A percentile compares a stretch with the other conserved stretches of the same genome.
Conservation (phyloP, 768 basidiomycete species). For the Lactarius evosmus region DNA sequence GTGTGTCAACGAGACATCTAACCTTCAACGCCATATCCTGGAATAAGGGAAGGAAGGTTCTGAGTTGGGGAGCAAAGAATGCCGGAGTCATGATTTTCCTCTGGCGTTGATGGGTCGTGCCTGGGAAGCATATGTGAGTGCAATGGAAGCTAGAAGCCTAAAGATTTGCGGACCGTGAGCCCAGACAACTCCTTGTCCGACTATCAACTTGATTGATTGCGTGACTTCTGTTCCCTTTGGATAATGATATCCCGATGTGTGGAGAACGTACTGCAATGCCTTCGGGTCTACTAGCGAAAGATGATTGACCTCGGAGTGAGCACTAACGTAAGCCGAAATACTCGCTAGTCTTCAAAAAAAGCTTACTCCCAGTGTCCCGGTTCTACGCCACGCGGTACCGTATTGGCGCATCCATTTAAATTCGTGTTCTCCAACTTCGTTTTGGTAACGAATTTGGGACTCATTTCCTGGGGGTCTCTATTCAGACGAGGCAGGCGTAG, state of each 20-base stretch:
- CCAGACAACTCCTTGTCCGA: conserved; percentile 29
- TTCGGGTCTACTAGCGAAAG: conserved; percentile 18
- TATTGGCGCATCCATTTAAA: conserved; percentile 32
- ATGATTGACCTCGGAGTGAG: not conserved
- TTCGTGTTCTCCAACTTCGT: conserved; percentile 33
- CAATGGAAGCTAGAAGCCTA: not conserved
- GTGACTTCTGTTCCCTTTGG: conserved; percentile 17
- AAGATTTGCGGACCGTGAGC: conserved; percentile 26
- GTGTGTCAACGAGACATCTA: not conserved
- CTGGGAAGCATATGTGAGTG: conserved; percentile 13
- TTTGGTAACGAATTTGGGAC: conserved; percentile 27
- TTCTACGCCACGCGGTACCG: conserved; percentile 30
- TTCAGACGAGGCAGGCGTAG: not conserved
- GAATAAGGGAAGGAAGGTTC: conserved; percentile 33
- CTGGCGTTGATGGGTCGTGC: conserved; percentile 29
- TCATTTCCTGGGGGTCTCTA: conserved; percentile 30
- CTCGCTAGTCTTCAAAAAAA: not conserved
- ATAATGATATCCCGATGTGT: conserved; percentile 34
- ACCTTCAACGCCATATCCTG: conserved; percentile 20
- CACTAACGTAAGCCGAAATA: conserved; percentile 12
- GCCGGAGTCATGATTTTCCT: conserved; percentile 34
- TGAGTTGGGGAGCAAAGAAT: conserved; percentile 32
- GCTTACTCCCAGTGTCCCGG: conserved; percentile 29
- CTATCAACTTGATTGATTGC: conserved; percentile 21
- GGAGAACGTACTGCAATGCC: conserved; percentile 34